A percentile compares a stretch with the other conserved stretches of the same genome.
These are phyloP conservation scores for Phytopythium litorale DNA, from an alignment of 352 stramenopile genomes.

Conservation along the genomic window DNA sequence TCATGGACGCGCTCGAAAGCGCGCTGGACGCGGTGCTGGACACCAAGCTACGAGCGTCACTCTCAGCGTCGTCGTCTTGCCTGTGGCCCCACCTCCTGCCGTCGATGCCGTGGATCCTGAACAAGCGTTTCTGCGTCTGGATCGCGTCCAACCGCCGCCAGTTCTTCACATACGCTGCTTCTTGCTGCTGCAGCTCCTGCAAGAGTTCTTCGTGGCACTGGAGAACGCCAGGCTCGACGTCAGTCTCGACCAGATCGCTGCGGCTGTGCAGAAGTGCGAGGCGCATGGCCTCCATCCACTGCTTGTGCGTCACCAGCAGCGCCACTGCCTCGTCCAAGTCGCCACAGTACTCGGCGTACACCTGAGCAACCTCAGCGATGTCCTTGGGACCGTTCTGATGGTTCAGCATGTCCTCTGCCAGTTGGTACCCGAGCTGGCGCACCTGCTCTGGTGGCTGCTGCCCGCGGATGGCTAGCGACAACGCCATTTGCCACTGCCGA, in stretches of 20 bases:
- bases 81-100: slow-evolving; percentile 45
- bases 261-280: slow-evolving; percentile 54
- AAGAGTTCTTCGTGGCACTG: slow-evolving; percentile 35
- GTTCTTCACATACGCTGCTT: slow-evolving; percentile 42
- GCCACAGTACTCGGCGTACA: slow-evolving; percentile 74
- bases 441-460: slow-evolving; percentile 23
- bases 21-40: slow-evolving; percentile 56
- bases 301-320: slow-evolving; percentile 50
- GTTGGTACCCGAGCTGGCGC: slow-evolving; percentile 37
- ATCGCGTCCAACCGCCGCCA: slow-evolving; percentile 62
- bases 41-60: slow-evolving; percentile 28
- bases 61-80: slow-evolving; percentile 29
- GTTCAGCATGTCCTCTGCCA: slow-evolving; percentile 50
- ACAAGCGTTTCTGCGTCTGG: slow-evolving; percentile 73
- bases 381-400: slow-evolving; percentile 25
- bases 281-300: slow-evolving; percentile 57
- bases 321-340: slow-evolving; percentile 72
- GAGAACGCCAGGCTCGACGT: slow-evolving; percentile 57
- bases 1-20: slow-evolving; percentile 55
- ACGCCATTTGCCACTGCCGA: slow-evolving; percentile 54
- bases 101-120: slow-evolving; percentile 75
- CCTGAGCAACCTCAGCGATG: slow-evolving; percentile 34
- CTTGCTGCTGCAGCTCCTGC: slow-evolving; percentile 43
- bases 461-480: slow-evolving; percentile 34
- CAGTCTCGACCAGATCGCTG: slow-evolving; percentile 62